Evolutionary conservation across 495 filamentous ascomycete genomes (phyloP), one percentile per base, ranked within the genome.

Genomic region (Acidomyces sp.): DNA sequence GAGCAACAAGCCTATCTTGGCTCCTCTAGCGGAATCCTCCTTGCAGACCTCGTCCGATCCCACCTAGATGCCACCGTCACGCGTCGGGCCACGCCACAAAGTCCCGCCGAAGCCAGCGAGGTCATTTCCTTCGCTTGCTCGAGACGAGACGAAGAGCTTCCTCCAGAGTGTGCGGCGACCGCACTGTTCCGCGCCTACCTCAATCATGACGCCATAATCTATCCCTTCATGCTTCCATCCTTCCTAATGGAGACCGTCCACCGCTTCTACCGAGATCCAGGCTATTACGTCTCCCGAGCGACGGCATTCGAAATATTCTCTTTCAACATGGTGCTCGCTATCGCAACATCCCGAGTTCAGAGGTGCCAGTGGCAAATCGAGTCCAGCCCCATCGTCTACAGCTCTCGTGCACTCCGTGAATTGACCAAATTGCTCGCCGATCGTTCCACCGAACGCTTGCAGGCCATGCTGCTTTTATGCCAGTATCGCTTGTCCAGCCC

Each of bases 251-350:
- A 42, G 1, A 36, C 32, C 18, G 7, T 37, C 4, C 22, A 31
- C 9, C 25, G 24, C 13, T 11, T 47, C 6, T 47, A 47, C 22
- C 18, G 7, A 2, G 37, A 41, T 1, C 27, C 26, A 6, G 30
- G 12, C 19, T 47, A 47, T 28, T 47, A 47, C 33, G 37, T 15
- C 10, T 15, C 30, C 3, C 13, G 15, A 17, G 44, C 44, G 6
- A 22, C 37, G 3, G n/a, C 38, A 2, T 38, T 32, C 32, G 44
- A 47, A 29, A 39, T 42, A 7, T 47, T 47, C 24, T 12, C 37
- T 10, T 34, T 47, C 37, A 35, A 47, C 30, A 47, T 47, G 44
- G 30, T 47, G 3, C 30, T 47, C 7, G 44, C 44, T 7, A 42
- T 47, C 24, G 30, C 44, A 17, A 42, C 20, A 15, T 22, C 31